These are phyloP conservation scores for Ophiostoma quercus DNA, from an alignment of 2,329 filamentous ascomycete species.

Conservation along the genomic window DNA sequence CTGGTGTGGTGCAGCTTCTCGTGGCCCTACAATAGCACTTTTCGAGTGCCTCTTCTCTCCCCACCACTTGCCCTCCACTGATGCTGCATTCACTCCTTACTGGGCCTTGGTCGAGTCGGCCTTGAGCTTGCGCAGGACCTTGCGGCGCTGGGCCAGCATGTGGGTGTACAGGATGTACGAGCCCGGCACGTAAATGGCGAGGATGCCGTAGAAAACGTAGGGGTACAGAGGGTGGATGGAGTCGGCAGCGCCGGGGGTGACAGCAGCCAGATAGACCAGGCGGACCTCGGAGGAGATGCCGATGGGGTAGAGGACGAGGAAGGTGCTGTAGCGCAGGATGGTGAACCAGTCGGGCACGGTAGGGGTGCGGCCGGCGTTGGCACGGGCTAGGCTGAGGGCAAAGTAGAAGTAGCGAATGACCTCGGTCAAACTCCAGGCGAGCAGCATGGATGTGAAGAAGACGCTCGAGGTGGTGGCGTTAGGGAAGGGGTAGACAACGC, in stretches of 20 bases:
- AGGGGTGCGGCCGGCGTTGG: slow-evolving; percentile 38
- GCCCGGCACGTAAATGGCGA: slow-evolving; percentile 41
- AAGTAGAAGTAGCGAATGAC: slow-evolving; percentile 93
- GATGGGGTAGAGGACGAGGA: slow-evolving; percentile 86
- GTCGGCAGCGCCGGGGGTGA: slow-evolving; percentile 53
- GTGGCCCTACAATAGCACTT: not conserved
- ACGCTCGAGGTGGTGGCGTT: slow-evolving; percentile 51
- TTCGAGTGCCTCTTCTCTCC: not conserved
- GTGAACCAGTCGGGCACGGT: slow-evolving; percentile 48
- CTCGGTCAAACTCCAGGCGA: slow-evolving; percentile 87
- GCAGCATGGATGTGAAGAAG: slow-evolving; percentile 70
- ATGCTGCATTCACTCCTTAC: slow-evolving; percentile 27
- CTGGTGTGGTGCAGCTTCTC: not conserved
- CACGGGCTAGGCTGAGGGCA: slow-evolving; percentile 61
- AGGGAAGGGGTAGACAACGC: slow-evolving; percentile 70
- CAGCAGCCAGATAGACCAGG: slow-evolving; percentile 64
- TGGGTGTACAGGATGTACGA: slow-evolving; percentile 83
- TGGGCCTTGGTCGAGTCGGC: slow-evolving; percentile 40
- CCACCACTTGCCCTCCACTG: slow-evolving; percentile 15
- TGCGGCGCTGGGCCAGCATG: slow-evolving; percentile 87
- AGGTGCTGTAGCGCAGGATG: slow-evolving; percentile 88
- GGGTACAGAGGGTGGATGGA: slow-evolving; percentile 46
- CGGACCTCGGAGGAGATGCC: slow-evolving; percentile 84
- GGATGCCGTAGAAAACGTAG: slow-evolving; percentile 34
- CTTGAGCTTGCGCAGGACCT: slow-evolving; percentile 64